Base-by-base conservation (phyloP, 176 grass and related monocot species). In the Microstegium vimineum region DNA sequence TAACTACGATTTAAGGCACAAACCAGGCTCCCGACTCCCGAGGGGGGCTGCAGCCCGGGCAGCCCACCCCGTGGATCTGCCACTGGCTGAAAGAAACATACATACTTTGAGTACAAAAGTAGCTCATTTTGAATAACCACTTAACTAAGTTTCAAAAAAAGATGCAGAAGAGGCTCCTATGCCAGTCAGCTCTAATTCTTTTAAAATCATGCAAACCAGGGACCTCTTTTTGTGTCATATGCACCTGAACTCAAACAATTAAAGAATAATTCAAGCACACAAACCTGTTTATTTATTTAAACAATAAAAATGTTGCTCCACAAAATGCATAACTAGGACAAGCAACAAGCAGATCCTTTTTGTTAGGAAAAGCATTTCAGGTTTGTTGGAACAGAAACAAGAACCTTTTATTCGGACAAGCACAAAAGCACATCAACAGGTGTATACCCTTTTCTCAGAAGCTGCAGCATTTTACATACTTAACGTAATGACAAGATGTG, bases 31-130 rank as follows among this genome's bases (percentile, higher is more conserved):
- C n/a, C n/a, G n/a, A n/a, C n/a, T n/a, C n/a, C n/a, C n/a, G n/a
- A n/a, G n/a, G n/a, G n/a, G n/a, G n/a, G n/a, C n/a, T n/a, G n/a
- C n/a, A n/a, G n/a, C n/a, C n/a, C n/a, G n/a, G n/a, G n/a, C n/a
- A n/a, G n/a, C n/a, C n/a, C n/a, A n/a, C n/a, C n/a, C n/a, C n/a
- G n/a, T n/a, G n/a, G n/a, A n/a, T n/a, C n/a, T n/a, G n/a, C n/a
- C n/a, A n/a, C n/a, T n/a, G n/a, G n/a, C n/a, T n/a, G n/a, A 81
- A 33, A 77, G 69, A 84, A 65, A 34, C 16, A 82, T 42, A 43
- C 5, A 41, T 38, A 49, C 17, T 82, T 76, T 34, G 76, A 83
- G 52, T 1, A 86, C 63, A 68, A 43, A 81, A 52, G 18, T 71
- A 61, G 18, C 16, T 5, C 10, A 40, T 14, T 68, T 73, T 8